Base-by-base conservation (phyloP, 768 basidiomycete species). In the Bullera alba region DNA sequence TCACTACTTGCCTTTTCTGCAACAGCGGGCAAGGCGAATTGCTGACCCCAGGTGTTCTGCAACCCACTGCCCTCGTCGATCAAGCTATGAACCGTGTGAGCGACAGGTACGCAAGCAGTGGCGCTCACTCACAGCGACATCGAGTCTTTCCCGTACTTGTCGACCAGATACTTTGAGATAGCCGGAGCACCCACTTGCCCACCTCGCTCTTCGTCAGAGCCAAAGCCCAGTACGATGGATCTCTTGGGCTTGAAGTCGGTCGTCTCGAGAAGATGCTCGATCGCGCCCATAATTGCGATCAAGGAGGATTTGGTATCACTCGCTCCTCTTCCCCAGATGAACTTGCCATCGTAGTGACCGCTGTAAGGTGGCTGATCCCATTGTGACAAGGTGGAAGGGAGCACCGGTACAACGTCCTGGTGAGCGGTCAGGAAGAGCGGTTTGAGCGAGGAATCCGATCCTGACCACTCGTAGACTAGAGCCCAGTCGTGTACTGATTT, bases 41-140 rank as follows among this genome's bases (percentile, higher is more conserved):
- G 45, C 2, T 47, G 45, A 27, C 70, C 70, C 54, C 58, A 71
- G 2, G 56, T 53, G 5, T 58, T 42, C 42, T 65, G 60, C 12
- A 74, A 58, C 75, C 60, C 70, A 81, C 86, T 79, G 32, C 90
- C 89, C 76, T 95, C 91, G 63, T 93, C 90, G 36, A 95, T 77
- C 39, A 95, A 73, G 27, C 60, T 62, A 22, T n/a, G 0, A 10
- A 23, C 37, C 43, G 26, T 4, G 15, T 7, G 23, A 3, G 28
- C 23, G 14, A 2, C 7, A 16, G 5, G 5, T 14, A 8, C 21
- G 10, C 39, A 23, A 41, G 36, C 12, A n/a, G 45, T 14, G 21
- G 27, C 39, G 21, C 2, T 21, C 12, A 50, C 58, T 47, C 42
- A 61, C 65, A 93, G 76, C 0, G 85, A 81, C 65, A 87, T 82